These are phyloP conservation scores for Cryptosporidium bovis DNA, from an alignment of 169 alveolate species.

Conservation along the genomic window DNA sequence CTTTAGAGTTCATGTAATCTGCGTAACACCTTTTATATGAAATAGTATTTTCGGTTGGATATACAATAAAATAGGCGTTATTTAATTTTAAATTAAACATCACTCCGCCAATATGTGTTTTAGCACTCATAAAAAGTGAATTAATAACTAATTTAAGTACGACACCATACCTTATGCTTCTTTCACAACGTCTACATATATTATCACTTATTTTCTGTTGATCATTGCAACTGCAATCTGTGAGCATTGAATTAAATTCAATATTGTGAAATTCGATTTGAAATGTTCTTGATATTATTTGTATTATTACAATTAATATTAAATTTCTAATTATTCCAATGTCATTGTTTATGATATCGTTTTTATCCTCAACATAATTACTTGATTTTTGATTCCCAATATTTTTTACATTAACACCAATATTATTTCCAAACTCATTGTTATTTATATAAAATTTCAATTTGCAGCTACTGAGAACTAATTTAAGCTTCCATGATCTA, in stretches of 20 bases:
- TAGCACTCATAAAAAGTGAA: slow-evolving; percentile 2
- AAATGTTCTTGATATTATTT: slow-evolving; percentile 31
- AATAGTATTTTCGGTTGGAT: slow-evolving; percentile 21
- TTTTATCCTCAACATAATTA: too few species aligned
- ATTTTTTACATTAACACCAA: neutral
- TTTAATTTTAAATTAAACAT: slow-evolving; percentile 6
- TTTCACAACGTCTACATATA: slow-evolving; percentile 30
- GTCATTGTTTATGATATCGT: neutral
- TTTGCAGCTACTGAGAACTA: neutral
- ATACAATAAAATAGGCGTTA: neutral
- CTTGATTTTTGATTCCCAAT: too few species aligned
- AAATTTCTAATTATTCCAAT: slow-evolving; percentile 51
- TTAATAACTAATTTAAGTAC: neutral
- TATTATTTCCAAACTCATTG: neutral
- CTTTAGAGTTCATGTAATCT: slow-evolving; percentile 10
- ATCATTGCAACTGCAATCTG: slow-evolving; percentile 47
- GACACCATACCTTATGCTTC: slow-evolving; percentile 15
- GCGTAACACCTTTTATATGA: slow-evolving; percentile 54
- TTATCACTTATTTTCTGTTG: slow-evolving; percentile 1
- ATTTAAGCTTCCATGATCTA: slow-evolving; percentile 34
- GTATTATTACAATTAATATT: slow-evolving; percentile 36
- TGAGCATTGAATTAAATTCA: neutral
- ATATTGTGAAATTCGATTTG: slow-evolving; percentile 12
- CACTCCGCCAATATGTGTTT: slow-evolving; percentile 56
- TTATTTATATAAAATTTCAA: neutral